These are phyloP conservation scores for Castanea crenata DNA, from an alignment of 306 rosid species.

Conservation along the genomic window DNA sequence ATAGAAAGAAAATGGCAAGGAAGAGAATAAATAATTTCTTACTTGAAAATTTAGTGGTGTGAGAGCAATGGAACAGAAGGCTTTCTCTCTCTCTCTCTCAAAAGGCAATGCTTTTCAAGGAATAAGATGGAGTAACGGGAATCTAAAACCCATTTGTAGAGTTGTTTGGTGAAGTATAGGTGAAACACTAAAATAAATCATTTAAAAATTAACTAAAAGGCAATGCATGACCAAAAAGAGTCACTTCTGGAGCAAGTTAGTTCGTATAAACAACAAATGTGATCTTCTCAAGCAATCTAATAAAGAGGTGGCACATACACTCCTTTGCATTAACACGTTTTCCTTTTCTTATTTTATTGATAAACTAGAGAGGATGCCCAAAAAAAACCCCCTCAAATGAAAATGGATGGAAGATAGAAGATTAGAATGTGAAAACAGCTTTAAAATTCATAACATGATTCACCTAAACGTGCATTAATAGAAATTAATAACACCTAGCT, in stretches of 20 bases:
- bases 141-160: background rate
- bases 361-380: background rate
- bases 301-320: background rate
- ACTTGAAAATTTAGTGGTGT: background rate
- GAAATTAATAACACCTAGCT: background rate
- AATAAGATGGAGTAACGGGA: background rate
- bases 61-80: background rate
- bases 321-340: background rate
- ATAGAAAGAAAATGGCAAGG: background rate
- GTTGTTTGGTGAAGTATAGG: background rate
- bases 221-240: background rate
- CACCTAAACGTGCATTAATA: conserved; percentile 1
- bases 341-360: background rate
- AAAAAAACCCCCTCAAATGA: background rate
- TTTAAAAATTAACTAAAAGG: background rate
- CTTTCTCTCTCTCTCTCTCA: background rate
- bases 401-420: background rate
- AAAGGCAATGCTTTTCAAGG: background rate
- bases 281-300: background rate
- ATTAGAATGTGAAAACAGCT: background rate
- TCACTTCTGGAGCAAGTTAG: background rate
- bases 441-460: background rate
- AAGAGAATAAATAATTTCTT: background rate
- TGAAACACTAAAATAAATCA: background rate
- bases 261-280: background rate